phyloP scores from a whole-genome alignment of 2,329 filamentous ascomycete genomes.

The Hypoxylon sp. region DNA sequence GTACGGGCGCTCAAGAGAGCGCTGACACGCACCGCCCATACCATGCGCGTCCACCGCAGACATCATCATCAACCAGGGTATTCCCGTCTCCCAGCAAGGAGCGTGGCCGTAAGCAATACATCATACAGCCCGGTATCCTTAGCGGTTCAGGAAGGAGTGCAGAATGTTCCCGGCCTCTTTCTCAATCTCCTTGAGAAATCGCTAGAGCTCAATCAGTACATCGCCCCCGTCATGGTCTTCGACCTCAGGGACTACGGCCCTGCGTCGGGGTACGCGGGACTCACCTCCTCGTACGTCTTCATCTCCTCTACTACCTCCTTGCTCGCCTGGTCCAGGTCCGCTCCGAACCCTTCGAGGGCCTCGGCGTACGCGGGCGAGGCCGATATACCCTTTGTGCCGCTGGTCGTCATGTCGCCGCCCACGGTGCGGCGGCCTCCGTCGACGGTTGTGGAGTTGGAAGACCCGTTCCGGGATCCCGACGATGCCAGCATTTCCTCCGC shows the following conservation, averaged over 20 bases:
- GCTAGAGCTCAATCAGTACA: constrained; percentile 52
- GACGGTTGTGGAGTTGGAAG: not conserved
- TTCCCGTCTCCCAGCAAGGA: not conserved
- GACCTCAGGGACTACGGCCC: constrained; percentile 44
- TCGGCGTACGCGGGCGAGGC: constrained; percentile 42
- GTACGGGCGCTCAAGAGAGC: constrained; percentile 43
- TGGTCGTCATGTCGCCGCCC: not conserved
- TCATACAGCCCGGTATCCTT: constrained; percentile 1
- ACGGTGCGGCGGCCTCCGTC: not conserved
- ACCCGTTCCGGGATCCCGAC: not conserved
- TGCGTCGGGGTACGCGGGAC: constrained; percentile 7
- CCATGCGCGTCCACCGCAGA: constrained; percentile 5
- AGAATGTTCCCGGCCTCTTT: constrained; percentile 49
- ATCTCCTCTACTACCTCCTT: constrained; percentile 52
- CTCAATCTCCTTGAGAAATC: constrained; percentile 51
- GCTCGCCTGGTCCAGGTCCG: constrained; percentile 46
- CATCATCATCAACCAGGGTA: not conserved
- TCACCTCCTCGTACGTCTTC: constrained; percentile 52
- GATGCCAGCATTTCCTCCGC: constrained; percentile 14
- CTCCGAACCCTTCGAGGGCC: constrained; percentile 40
- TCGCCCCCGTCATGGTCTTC: constrained; percentile 40
- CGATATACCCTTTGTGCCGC: constrained; percentile 44
- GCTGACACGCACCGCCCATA: constrained; percentile 34
- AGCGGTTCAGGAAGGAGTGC: constrained; percentile 46
- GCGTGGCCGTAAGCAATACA: not conserved